Base-by-base conservation (phyloP, 208 protist genomes). In the Trypanosoma congolense region DNA sequence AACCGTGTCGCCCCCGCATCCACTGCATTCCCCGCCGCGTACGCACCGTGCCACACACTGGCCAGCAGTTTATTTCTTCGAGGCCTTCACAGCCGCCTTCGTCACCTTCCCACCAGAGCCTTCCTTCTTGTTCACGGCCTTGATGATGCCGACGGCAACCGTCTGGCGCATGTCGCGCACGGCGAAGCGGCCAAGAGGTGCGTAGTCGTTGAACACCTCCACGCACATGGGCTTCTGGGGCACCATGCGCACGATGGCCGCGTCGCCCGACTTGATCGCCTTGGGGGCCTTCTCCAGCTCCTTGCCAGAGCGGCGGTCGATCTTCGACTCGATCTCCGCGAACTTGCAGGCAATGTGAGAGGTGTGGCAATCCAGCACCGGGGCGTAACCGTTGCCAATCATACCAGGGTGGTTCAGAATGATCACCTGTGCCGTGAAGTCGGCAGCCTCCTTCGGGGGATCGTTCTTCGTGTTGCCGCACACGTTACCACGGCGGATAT, bases 131-230 rank as follows among this genome's bases (percentile, higher is more conserved):
- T 36, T 81, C 60, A 82, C 73, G 1, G 36, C 53, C 78, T 96
- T 97, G 90, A 98, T 95, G 73, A 98, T 83, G 71, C 97, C 97
- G 63, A 98, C 95, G 49, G 93, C 97, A 24, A 98, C 93, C 25
- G 96, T 98, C 73, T 93, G 84, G 50, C 79, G 69, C 89, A 97
- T 97, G 56, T 98, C 96, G 47, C 95, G 85, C 44, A 98, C 80
- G 63, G 91, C 95, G 61, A 99, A 97, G 65, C 96, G 88, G 53
- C 96, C 96, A 18, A 99, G 90, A 49, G 90, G 85, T 14, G 94
- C 76, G 82, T 96, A 98, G 36, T 97, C 73, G 36, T 73, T 81
- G 77, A 96, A 98, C 31, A 86, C 41, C 87, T 98, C 96, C 44
- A 98, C 90, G 76, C 87, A 96, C 75, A 98, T 89, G 52, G 92